Conservation (phyloP, 2,329 filamentous ascomycete genomes). For the Penicillium freii region DNA sequence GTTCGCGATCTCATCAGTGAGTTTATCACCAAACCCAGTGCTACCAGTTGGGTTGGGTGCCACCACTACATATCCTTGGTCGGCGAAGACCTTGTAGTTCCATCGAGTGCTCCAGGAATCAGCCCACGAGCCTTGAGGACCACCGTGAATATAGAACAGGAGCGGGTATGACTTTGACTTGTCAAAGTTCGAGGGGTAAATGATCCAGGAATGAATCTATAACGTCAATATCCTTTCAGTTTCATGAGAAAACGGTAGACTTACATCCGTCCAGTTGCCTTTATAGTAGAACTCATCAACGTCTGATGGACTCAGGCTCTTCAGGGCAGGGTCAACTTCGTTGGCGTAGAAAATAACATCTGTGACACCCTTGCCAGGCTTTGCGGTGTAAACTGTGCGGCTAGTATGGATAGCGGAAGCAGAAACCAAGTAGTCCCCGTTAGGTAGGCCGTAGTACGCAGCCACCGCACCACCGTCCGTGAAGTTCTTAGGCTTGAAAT, state of each 20-base stretch:
- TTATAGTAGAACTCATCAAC: conserved; percentile 40
- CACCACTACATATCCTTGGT: conserved; percentile 82
- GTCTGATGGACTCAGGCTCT: conserved; percentile 35
- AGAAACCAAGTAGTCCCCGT: conserved; percentile 35
- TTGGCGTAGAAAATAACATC: conserved; percentile 39
- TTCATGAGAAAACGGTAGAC: background rate
- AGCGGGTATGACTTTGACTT: conserved; percentile 72
- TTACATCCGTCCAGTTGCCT: conserved; percentile 39
- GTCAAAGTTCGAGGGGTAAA: conserved; percentile 59
- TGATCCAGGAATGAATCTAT: conserved; percentile 42
- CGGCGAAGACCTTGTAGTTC: conserved; percentile 83
- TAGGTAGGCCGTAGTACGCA: conserved; percentile 31
- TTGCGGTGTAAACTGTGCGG: conserved; percentile 36
- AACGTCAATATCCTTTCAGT: conserved; percentile 8
- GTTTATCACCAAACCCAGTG: conserved; percentile 75
- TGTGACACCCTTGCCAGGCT: conserved; percentile 26
- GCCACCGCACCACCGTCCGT: conserved; percentile 35
- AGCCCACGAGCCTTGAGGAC: conserved; percentile 73
- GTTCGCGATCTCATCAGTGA: conserved; percentile 71
- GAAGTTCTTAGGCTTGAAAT: conserved; percentile 38
- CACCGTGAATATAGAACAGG: conserved; percentile 77
- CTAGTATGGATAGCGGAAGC: conserved; percentile 37
- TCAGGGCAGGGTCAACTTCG: conserved; percentile 40
- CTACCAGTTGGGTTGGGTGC: conserved; percentile 80
- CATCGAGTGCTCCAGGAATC: conserved; percentile 79